phyloP scores from a whole-genome alignment of 2,329 filamentous ascomycete species.

The Aspergillus ochraceoroseus region DNA sequence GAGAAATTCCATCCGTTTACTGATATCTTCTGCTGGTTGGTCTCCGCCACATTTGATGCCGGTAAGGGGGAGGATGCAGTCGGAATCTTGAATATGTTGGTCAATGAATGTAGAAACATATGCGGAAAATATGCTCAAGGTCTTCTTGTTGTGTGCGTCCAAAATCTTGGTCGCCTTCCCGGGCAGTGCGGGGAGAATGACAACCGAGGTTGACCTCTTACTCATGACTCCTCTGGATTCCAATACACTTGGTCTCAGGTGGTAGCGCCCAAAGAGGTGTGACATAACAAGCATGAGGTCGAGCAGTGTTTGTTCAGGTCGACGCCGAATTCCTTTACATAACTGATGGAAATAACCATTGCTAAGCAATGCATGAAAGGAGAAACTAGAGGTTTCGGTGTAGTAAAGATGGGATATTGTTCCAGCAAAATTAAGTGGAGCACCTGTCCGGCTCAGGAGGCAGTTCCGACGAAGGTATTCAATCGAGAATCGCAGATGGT shows the following conservation, averaged over 20 bases:
- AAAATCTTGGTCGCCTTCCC: conserved; percentile 54
- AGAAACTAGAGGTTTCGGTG: conserved; percentile 69
- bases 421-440: conserved; percentile 67
- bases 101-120: conserved; percentile 67
- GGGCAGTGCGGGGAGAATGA: conserved; percentile 63
- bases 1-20: neutral
- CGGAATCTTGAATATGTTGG: conserved; percentile 55
- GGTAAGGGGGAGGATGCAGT: conserved; percentile 58
- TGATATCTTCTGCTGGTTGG: conserved; percentile 7
- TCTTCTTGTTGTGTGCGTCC: conserved; percentile 59
- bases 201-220: conserved; percentile 57
- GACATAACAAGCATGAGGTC: conserved; percentile 64
- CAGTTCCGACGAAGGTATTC: conserved; percentile 69
- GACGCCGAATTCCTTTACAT: conserved; percentile 53
- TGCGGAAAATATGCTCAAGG: conserved; percentile 59
- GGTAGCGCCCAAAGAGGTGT: conserved; percentile 61
- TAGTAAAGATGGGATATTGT: conserved; percentile 69
- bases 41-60: conserved; percentile 41
- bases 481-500: conserved; percentile 74
- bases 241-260: conserved; percentile 45
- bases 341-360: conserved; percentile 65
- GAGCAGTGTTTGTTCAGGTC: conserved; percentile 49
- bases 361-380: conserved; percentile 68
- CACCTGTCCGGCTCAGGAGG: conserved; percentile 57
- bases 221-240: conserved; percentile 41